Conservation (phyloP, 139 green algal species). For the Chlorella sp. region DNA sequence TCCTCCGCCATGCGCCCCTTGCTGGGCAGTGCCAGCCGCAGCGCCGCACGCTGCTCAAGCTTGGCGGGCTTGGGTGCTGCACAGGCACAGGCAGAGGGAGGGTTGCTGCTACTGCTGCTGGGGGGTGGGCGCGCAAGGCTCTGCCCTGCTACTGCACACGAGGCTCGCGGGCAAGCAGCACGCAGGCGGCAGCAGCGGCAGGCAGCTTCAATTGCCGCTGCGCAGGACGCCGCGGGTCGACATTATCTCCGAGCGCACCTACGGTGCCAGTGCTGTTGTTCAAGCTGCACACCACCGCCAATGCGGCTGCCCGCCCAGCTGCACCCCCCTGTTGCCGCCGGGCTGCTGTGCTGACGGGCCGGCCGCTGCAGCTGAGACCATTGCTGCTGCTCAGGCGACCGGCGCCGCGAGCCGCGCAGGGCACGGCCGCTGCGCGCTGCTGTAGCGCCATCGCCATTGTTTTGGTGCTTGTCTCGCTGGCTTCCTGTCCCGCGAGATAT, state of each 20-base stretch:
- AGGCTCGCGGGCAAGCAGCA: not conserved
- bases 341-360: not conserved
- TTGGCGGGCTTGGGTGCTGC: conserved; percentile 28
- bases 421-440: not conserved
- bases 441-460: not conserved
- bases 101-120: not conserved
- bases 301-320: not conserved
- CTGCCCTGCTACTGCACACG: too few species aligned
- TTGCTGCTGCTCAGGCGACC: not conserved
- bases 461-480: not conserved
- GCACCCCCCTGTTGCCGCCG: not conserved
- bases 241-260: not conserved
- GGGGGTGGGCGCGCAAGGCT: not conserved
- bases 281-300: conserved; percentile 42
- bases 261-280: conserved; percentile 40
- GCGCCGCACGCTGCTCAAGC: conserved; percentile 32
- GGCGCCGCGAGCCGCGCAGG: not conserved
- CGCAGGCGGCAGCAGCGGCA: not conserved
- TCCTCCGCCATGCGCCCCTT: conserved; percentile 99
- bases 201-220: not conserved
- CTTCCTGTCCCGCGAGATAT: too few species aligned
- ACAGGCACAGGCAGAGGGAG: not conserved
- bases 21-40: conserved; percentile 91
- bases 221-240: too few species aligned
- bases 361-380: not conserved